These are phyloP conservation scores for Bjerkandera adusta DNA, from an alignment of 1,284 basidiomycete species.

Conservation along the genomic window DNA sequence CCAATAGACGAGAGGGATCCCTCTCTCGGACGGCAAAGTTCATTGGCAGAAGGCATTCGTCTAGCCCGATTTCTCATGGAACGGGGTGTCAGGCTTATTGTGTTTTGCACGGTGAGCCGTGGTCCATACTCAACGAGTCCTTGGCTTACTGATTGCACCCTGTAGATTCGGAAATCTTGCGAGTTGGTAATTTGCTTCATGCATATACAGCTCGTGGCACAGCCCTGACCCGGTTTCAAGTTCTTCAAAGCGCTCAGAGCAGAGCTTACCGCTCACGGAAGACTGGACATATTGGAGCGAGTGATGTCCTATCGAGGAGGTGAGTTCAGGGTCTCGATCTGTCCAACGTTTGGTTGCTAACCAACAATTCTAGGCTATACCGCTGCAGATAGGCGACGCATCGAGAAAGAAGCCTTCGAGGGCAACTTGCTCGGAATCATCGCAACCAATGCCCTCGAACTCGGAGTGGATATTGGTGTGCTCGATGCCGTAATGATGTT, in stretches of 20 bases:
- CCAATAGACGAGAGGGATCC: conserved; percentile 59
- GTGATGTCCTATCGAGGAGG: conserved; percentile 88
- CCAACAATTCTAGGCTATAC: not conserved
- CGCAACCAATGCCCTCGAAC: conserved; percentile 89
- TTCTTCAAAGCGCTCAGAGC: conserved; percentile 79
- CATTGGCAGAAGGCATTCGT: conserved; percentile 71
- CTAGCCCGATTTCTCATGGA: conserved; percentile 85
- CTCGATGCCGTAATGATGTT: conserved; percentile 90
- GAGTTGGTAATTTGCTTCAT: conserved; percentile 59
- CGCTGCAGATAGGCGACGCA: conserved; percentile 72
- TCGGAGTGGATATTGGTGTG: conserved; percentile 89
- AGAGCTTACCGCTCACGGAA: conserved; percentile 74
- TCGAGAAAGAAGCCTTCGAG: conserved; percentile 86
- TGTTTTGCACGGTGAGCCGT: conserved; percentile 81
- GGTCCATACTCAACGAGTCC: too few relatives aligned
- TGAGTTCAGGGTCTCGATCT: conserved; percentile 33
- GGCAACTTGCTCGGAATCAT: conserved; percentile 83
- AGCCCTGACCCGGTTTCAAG: conserved; percentile 30
- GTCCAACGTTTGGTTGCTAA: not conserved
- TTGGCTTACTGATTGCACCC: not conserved
- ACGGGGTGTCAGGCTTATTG: conserved; percentile 76
- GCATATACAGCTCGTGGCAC: not conserved
- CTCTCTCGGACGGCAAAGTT: conserved; percentile 55
- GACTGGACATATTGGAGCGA: conserved; percentile 72
- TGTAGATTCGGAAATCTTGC: conserved; percentile 75